These are phyloP conservation scores for Rhizopogon rudus DNA, from an alignment of 768 basidiomycete genomes.

Conservation along the genomic window DNA sequence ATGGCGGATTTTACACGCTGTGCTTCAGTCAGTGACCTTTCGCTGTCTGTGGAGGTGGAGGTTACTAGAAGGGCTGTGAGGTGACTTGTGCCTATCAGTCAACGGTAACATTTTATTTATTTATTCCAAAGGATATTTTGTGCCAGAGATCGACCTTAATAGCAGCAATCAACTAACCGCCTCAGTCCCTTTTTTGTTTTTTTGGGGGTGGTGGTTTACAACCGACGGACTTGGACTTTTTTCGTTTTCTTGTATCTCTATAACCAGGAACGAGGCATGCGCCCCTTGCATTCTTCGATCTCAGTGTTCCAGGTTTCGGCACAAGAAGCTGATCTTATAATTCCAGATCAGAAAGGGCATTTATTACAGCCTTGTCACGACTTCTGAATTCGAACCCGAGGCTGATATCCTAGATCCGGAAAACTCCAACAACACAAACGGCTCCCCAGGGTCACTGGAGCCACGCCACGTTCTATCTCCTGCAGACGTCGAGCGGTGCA, in stretches of 20 bases:
- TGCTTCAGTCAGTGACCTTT: not conserved
- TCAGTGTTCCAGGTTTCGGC: not conserved
- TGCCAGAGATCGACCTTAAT: not conserved
- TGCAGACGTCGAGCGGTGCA: conserved; percentile 37
- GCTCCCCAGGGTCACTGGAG: conserved; percentile 1
- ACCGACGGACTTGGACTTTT: not conserved
- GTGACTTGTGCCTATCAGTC: not conserved
- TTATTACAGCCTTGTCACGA: conserved; percentile 59
- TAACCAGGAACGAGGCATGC: not conserved
- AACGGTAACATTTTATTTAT: too few species aligned
- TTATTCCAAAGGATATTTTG: not conserved
- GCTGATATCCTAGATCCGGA: conserved; percentile 13
- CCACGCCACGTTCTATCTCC: conserved; percentile 22
- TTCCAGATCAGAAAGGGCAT: conserved; percentile 55
- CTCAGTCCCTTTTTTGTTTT: not conserved
- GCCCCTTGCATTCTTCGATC: not conserved
- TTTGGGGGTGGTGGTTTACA: not conserved
- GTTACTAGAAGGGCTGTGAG: not conserved
- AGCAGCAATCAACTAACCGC: not conserved
- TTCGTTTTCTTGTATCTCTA: not conserved
- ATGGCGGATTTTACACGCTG: not conserved
- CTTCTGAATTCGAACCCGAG: conserved; percentile 48
- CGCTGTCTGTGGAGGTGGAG: too few species aligned
- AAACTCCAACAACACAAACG: not conserved
- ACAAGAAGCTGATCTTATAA: conserved; percentile 1